phyloP scores from a whole-genome alignment of 108 stramenopile genomes.

The Ochromonas danica region DNA sequence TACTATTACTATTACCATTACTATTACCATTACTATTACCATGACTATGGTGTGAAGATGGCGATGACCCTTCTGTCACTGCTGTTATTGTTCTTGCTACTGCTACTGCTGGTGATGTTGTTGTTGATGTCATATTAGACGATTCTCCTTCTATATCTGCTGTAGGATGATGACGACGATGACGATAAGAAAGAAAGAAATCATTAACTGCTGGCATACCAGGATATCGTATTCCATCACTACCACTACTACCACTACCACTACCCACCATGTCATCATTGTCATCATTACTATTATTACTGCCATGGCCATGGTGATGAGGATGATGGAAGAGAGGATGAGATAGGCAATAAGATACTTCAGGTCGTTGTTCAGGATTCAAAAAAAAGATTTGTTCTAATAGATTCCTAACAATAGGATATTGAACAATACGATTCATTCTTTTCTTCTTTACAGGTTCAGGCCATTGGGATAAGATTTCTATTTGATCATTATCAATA shows the following conservation, averaged over 20 bases:
- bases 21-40: too few relatives aligned
- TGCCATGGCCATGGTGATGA: background rate
- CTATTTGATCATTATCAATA: conserved; percentile 1
- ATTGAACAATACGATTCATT: background rate
- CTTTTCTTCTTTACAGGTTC: background rate
- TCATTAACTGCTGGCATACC: background rate
- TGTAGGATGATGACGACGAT: too few relatives aligned
- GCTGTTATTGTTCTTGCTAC: too few relatives aligned
- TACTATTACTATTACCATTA: too few relatives aligned
- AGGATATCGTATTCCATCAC: background rate
- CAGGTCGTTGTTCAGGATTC: background rate
- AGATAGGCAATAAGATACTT: background rate
- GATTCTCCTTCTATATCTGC: too few relatives aligned
- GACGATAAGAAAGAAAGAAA: background rate
- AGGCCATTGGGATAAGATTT: conserved; percentile 9
- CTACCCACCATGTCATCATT: conserved; percentile 10
- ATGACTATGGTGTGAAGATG: too few relatives aligned
- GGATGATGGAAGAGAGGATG: background rate
- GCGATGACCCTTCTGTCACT: too few relatives aligned
- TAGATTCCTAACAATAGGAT: background rate
- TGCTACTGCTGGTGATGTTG: too few relatives aligned
- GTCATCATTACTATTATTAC: background rate
- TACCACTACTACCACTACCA: too few relatives aligned
- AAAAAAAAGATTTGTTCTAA: background rate
- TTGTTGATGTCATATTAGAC: too few relatives aligned